Evolutionary conservation across 2,329 filamentous ascomycete species (phyloP).

Genomic region (Pseudogymnoascus sp.): DNA sequence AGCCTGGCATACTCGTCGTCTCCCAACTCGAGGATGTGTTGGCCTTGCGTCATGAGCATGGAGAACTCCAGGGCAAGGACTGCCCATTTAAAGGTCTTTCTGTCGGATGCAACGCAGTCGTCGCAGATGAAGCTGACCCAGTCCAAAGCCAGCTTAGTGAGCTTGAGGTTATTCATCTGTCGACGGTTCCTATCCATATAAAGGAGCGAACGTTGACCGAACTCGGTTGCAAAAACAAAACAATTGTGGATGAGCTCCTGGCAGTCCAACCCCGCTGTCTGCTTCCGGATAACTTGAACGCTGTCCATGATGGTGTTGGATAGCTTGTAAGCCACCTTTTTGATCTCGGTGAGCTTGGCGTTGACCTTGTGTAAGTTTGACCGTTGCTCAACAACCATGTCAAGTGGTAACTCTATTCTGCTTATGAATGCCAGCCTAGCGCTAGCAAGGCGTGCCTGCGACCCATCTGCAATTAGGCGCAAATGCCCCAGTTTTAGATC

Average conservation of each 20-base stretch:
- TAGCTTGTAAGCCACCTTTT: constrained; percentile 90
- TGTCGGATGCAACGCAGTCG: constrained; percentile 87
- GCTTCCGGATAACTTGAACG: constrained; percentile 83
- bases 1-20: constrained; percentile 81
- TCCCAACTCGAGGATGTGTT: constrained; percentile 85
- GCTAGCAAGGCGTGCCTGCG: constrained; percentile 68
- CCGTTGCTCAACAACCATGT: constrained; percentile 83
- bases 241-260: constrained; percentile 96
- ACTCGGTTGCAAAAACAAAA: constrained; percentile 98
- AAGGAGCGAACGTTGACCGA: constrained; percentile 86
- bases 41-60: constrained; percentile 92
- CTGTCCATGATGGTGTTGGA: constrained; percentile 99
- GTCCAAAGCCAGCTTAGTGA: constrained; percentile 87
- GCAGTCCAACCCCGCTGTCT: constrained; percentile 77
- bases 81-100: constrained; percentile 96
- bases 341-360: constrained; percentile 83
- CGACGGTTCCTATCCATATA: constrained; percentile 95
- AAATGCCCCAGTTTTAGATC: constrained; percentile 84
- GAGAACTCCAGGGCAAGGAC: constrained; percentile 92
- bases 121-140: constrained; percentile 99
- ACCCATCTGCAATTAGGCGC: constrained; percentile 82
- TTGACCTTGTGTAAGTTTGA: constrained; percentile 94
- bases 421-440: constrained; percentile 75
- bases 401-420: constrained; percentile 75
- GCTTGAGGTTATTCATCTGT: constrained; percentile 94